Evolutionary conservation across 208 protist species (phyloP), one percentile per base, ranked within the genome.

Genomic region (Acanthamoeba divionensis): DNA sequence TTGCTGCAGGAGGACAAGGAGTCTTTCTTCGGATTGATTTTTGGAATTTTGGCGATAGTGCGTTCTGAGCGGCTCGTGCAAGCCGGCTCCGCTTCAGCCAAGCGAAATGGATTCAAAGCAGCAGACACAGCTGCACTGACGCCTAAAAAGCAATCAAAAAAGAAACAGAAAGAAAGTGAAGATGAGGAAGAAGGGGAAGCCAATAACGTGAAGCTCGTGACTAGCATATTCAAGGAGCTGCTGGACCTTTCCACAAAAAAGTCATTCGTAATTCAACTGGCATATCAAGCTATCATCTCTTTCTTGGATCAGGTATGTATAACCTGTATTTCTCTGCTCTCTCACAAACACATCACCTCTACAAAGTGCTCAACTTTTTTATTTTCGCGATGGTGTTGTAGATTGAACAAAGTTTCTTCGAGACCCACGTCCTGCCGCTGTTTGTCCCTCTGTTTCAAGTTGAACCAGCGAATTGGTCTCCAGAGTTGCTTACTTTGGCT

Each of bases 351-450:
- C 65, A 55, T 41, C 36, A 41, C 36, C 36, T 41, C 36, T 41
- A 6, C 36, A 41, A 41, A 41, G 36, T 41, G 36, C 15, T 77
- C 6, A 18, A 36, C 62, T 36, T 26, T 69, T 26, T 15, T 69
- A 2, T 69, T 31, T 31, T 1, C 26, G 2, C 62, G 62, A n/a
- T 69, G 26, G 15, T 29, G 12, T 36, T 26, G 18, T 57, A 86
- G 77, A 86, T 86, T 86, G 77, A 86, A 57, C 48, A 69, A 47
- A 67, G 60, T n/a, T 89, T 47, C 45, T 89, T 89, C 47, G 82
- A 89, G 60, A 50, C 33, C 44, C 82, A 89, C 82, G 26, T 89
- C 3, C 31, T 89, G 55, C 82, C 82, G 29, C 12, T 89, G 29
- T 2, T 69, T 47, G 62, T 75, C 41, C 60, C 52, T 10, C 52